Conservation (phyloP, 176 grass and related monocot genomes). For the Pontederia crassipes region DNA sequence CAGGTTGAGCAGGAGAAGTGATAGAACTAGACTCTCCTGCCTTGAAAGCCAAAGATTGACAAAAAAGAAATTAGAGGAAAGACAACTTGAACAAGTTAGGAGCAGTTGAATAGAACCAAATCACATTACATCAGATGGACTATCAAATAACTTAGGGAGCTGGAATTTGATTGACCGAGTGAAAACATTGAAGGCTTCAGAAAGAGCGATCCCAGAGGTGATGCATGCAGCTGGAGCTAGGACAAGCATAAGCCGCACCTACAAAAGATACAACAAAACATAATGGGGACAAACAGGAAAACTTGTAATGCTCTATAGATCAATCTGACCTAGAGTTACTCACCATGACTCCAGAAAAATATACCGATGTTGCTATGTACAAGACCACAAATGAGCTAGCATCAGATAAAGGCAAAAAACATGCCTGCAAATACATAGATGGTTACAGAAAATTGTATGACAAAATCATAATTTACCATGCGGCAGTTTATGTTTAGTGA, state of each 20-base stretch:
- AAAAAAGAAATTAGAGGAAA: no score
- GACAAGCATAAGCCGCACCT: slow-evolving; percentile 99
- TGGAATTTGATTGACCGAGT: slow-evolving; percentile 84
- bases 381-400: slow-evolving; percentile 92
- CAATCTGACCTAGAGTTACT: slow-evolving; percentile 17
- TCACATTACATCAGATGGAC: slow-evolving; percentile 37
- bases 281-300: slow-evolving; percentile 10
- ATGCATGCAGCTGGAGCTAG: slow-evolving; percentile 97
- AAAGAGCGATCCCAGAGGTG: slow-evolving; percentile 92
- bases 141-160: slow-evolving; percentile 54
- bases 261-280: slow-evolving; percentile 9
- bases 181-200: slow-evolving; percentile 71
- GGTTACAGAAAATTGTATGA: no score
- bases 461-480: no score
- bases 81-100: neutral
- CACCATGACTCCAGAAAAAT: slow-evolving; percentile 99
- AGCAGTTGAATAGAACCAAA: slow-evolving; percentile 26
- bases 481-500: no score
- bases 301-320: neutral
- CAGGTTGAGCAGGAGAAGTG: slow-evolving; percentile 32
- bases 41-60: slow-evolving; percentile 31
- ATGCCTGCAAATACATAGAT: slow-evolving; percentile 48
- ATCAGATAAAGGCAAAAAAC: slow-evolving; percentile 97
- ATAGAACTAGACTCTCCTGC: slow-evolving; percentile 32
- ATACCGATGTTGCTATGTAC: slow-evolving; percentile 90